phyloP scores from a whole-genome alignment of 345 rosid species.

The Camelina laxa region DNA sequence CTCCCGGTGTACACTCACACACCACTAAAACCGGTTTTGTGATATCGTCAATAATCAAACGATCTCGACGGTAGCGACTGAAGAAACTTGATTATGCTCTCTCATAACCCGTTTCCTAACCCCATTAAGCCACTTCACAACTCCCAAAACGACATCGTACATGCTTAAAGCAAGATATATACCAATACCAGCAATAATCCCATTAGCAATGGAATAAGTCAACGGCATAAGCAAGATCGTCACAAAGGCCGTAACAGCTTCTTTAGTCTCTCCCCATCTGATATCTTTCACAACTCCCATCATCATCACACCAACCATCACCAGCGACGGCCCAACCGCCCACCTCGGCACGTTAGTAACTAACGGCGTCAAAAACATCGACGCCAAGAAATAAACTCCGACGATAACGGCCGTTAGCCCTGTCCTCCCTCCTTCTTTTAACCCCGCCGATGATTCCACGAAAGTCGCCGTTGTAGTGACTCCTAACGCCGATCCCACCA shows the following conservation, averaged over 20 bases:
- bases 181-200: constrained; percentile 84
- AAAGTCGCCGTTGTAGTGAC: constrained; percentile 68
- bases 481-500: constrained; percentile 72
- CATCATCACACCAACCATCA: constrained; percentile 88
- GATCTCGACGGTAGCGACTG: constrained; percentile 50
- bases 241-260: constrained; percentile 80
- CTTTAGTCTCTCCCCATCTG: constrained; percentile 67
- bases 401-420: constrained; percentile 79
- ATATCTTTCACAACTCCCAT: constrained; percentile 82
- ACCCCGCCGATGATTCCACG: constrained; percentile 87
- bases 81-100: constrained; percentile 77
- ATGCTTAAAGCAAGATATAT: constrained; percentile 62
- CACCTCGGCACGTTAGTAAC: constrained; percentile 80
- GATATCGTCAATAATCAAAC: constrained; percentile 31
- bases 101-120: constrained; percentile 55
- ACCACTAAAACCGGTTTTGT: constrained; percentile 19
- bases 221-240: constrained; percentile 88
- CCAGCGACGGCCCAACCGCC: constrained; percentile 91
- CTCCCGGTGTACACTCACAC: constrained; percentile 5
- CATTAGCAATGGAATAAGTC: constrained; percentile 84
- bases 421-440: constrained; percentile 88
- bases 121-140: constrained; percentile 46
- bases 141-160: constrained; percentile 49
- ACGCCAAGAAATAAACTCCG: constrained; percentile 59
- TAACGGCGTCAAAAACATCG: constrained; percentile 75